Conservation (phyloP, 2,329 filamentous ascomycete genomes). For the Daldinia sp. region DNA sequence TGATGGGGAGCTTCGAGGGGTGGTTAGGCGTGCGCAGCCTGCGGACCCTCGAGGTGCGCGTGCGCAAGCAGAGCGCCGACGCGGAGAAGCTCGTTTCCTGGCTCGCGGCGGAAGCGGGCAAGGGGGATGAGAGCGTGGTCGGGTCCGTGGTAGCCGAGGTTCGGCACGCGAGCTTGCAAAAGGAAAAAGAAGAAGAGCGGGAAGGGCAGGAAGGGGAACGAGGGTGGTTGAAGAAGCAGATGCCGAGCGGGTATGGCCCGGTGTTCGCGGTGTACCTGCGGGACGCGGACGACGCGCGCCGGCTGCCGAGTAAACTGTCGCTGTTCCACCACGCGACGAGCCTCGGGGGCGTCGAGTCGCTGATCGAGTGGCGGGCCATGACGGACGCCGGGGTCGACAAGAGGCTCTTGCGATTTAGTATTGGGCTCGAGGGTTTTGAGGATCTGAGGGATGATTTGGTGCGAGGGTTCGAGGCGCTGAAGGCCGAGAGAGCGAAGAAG, state of each 20-base stretch:
- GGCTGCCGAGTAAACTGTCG: conserved; percentile 79
- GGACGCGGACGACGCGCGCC: conserved; percentile 69
- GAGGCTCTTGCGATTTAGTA: conserved; percentile 80
- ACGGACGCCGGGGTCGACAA: conserved; percentile 79
- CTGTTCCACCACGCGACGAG: conserved; percentile 97
- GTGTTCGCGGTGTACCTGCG: conserved; percentile 83
- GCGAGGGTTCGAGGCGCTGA: conserved; percentile 71
- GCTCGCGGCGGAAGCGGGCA: conserved; percentile 61
- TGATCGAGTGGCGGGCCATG: conserved; percentile 98
- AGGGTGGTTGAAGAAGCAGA: conserved; percentile 84
- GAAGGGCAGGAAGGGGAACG: conserved; percentile 59
- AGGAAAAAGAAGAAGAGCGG: conserved; percentile 61
- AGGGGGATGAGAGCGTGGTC: conserved; percentile 54
- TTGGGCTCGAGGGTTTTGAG: conserved; percentile 88
- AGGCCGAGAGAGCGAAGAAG: conserved; percentile 47
- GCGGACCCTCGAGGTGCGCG: conserved; percentile 85
- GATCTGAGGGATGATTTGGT: conserved; percentile 83
- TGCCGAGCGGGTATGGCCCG: conserved; percentile 90
- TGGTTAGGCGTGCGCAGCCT: conserved; percentile 92
- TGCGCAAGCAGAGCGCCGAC: conserved; percentile 80
- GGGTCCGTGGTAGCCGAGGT: conserved; percentile 69
- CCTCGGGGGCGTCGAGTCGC: conserved; percentile 90
- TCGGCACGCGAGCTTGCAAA: conserved; percentile 84
- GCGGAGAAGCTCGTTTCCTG: conserved; percentile 78
- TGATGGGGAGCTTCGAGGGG: conserved; percentile 90